Percentiles rank a stretch among this genome's conserved stretches.
phyloP scores from a whole-genome alignment of 148 eudicot species.

The Spergularia bocconei region DNA sequence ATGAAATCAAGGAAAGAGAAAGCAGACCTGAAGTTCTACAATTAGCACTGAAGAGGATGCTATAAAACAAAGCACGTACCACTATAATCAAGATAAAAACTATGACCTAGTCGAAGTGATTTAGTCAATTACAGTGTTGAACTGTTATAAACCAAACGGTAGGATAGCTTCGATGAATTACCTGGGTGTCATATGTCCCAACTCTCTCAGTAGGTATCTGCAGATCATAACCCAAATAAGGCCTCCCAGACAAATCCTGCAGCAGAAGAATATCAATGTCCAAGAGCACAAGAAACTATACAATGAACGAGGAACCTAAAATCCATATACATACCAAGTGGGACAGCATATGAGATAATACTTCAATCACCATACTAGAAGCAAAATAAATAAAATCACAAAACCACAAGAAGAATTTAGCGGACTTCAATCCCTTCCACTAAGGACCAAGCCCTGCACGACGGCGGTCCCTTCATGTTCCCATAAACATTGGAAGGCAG shows the following conservation, averaged over 20 bases:
- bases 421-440: no score
- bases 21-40: neutral
- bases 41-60: no score
- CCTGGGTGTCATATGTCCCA: slow-evolving; percentile 96
- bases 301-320: neutral
- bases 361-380: no score
- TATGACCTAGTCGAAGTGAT: no score
- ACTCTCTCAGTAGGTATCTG: slow-evolving; percentile 86
- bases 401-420: no score
- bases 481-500: no score
- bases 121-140: neutral
- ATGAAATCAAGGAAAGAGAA: neutral
- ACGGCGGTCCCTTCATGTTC: no score
- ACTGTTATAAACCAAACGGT: neutral
- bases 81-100: neutral
- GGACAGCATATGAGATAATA: neutral
- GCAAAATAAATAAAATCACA: no score
- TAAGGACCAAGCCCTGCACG: neutral
- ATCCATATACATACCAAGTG: neutral
- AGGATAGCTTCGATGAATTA: slow-evolving; percentile 9
- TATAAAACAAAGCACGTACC: neutral
- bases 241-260: slow-evolving; percentile 95
- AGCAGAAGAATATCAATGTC: slow-evolving; percentile 6
- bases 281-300: neutral
- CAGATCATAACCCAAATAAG: slow-evolving; percentile 76